These are phyloP conservation scores for Firmiana major DNA, from an alignment of 345 rosid species.

Conservation along the genomic window DNA sequence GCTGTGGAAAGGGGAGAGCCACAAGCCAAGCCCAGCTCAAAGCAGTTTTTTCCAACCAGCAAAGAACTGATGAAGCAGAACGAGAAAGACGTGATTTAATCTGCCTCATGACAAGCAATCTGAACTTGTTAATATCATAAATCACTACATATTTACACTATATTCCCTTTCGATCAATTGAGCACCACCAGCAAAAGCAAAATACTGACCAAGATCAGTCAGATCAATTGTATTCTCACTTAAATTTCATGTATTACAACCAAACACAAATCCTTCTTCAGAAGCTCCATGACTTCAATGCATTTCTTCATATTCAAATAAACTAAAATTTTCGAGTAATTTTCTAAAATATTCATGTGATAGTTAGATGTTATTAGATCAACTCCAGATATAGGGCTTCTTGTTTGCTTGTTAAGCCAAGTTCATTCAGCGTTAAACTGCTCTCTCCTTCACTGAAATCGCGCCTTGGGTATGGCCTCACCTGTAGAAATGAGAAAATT, in stretches of 20 bases:
- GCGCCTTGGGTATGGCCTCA: conserved; percentile 94
- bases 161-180: neutral
- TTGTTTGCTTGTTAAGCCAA: conserved; percentile 88
- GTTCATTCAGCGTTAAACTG: conserved; percentile 60
- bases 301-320: conserved; percentile 3
- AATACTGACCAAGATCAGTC: conserved; percentile 9
- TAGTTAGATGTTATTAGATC: conserved; percentile 32
- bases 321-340: neutral
- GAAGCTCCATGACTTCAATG: neutral
- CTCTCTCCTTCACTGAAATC: conserved; percentile 81
- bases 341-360: neutral
- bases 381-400: conserved; percentile 95
- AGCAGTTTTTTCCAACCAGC: neutral
- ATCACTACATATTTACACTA: conserved; percentile 16
- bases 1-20: no score
- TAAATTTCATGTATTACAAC: conserved; percentile 17
- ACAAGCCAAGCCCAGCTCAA: neutral
- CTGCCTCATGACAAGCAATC: neutral
- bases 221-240: conserved; percentile 11
- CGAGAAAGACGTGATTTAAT: neutral
- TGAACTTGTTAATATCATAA: neutral
- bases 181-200: conserved; percentile 16
- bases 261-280: conserved; percentile 4
- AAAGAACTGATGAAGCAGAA: neutral
- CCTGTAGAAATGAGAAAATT: conserved; percentile 44